phyloP scores from a whole-genome alignment of 192 early-diverging fungal species.

The Tieghemiomyces parasiticus region DNA sequence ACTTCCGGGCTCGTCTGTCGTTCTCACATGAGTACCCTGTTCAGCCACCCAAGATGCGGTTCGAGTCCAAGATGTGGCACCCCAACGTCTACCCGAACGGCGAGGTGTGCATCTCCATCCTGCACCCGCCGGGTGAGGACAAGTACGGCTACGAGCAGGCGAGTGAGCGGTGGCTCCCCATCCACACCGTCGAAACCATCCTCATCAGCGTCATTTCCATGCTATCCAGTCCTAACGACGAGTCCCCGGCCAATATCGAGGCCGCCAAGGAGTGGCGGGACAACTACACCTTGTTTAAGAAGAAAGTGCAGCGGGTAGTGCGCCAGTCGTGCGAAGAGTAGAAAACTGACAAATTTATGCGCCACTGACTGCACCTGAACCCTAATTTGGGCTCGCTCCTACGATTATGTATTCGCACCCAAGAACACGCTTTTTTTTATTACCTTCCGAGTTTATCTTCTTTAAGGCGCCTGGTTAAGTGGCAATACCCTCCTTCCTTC shows the following conservation, averaged over 20 bases:
- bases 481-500: too few relatives aligned
- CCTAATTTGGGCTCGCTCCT: too few relatives aligned
- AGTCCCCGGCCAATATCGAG: slow-evolving; percentile 89
- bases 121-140: slow-evolving; percentile 76
- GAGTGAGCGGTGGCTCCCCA: slow-evolving; percentile 86
- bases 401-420: too few relatives aligned
- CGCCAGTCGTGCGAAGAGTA: slow-evolving; percentile 8
- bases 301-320: slow-evolving; percentile 40
- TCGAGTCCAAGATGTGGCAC: slow-evolving; percentile 81
- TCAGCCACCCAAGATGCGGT: slow-evolving; percentile 79
- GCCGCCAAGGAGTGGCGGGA: slow-evolving; percentile 82
- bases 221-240: slow-evolving; percentile 84
- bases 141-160: slow-evolving; percentile 82
- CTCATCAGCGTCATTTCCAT: slow-evolving; percentile 81
- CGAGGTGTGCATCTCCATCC: slow-evolving; percentile 90
- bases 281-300: slow-evolving; percentile 52
- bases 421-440: too few relatives aligned
- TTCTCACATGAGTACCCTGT: slow-evolving; percentile 70
- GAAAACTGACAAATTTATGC: neutral
- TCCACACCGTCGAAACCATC: slow-evolving; percentile 90
- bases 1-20: slow-evolving; percentile 69
- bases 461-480: too few relatives aligned
- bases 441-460: too few relatives aligned
- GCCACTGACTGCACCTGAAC: neutral
- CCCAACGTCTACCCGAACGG: slow-evolving; percentile 89